Evolutionary conservation across 2,329 filamentous ascomycete genomes (phyloP), one percentile per base, ranked within the genome.

Genomic region (Colletotrichum scovillei): DNA sequence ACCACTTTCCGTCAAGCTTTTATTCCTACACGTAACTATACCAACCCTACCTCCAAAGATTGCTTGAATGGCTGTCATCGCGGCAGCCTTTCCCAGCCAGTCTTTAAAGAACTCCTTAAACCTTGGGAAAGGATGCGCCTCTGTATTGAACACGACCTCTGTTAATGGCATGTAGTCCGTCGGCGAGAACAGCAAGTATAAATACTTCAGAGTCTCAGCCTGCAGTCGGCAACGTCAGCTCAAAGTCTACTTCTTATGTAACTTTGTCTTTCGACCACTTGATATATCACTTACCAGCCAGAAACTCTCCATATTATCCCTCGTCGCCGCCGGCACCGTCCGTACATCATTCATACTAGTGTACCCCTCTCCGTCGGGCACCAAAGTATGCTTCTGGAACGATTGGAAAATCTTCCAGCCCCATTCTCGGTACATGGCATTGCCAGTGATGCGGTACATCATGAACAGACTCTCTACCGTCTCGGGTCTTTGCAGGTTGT

Each of bases 121-220:
- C 42, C 93, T 88, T 7, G 97, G 97, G 71, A 99, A 88, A 1
- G 94, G 91, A 82, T 99, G 97, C 1, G 95, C 97, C 85, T 98
- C 97, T 0, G 97, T 98, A 81, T 98, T 98, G 80, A 98, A 92
- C 42, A 99, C 95, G 38, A 98, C 88, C 77, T 95, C 90, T 77
- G 96, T 93, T 32, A 98, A 87, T 1, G 95, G 94, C 53, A 98
- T 86, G 35, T 98, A 84, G 73, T 97, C 94, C 19, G 32, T 53
- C 1, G 64, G 64, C 1, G 94, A 95, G 84, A 99, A 99, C 42
- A 99, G 88, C 55, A 99, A 90, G 82, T 98, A 98, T 81, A 99
- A 93, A 82, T 98, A 99, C 84, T 99, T 99, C 60, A 98, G 87
- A 32, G 97, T 98, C 85, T 98, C 97, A 56, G 97, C 95, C 60